These are phyloP conservation scores for Blastobotrys ciferrii DNA, from an alignment of 1,139 yeast species.

Conservation along the genomic window DNA sequence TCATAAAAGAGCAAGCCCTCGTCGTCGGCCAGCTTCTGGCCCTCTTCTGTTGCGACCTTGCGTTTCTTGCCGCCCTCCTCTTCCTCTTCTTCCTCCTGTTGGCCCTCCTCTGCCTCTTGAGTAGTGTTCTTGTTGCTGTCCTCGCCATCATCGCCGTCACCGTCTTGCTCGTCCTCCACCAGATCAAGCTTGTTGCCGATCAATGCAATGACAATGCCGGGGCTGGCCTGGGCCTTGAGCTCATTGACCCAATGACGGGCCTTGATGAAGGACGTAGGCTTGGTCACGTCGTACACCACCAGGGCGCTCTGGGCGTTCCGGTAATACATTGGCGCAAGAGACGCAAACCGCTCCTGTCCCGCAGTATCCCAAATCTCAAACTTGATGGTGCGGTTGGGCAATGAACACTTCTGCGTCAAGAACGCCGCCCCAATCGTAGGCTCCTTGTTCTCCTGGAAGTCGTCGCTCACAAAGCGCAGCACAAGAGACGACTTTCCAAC, in stretches of 20 bases:
- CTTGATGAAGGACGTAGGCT: conserved; percentile 94
- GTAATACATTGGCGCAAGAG: conserved; percentile 96
- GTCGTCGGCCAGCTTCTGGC: conserved; percentile 73
- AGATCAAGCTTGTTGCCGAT: conserved; percentile 92
- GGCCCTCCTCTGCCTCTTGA: conserved; percentile 25
- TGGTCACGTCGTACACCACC: conserved; percentile 93
- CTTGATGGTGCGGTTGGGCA: conserved; percentile 86
- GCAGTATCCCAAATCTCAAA: conserved; percentile 98
- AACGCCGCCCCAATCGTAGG: conserved; percentile 99
- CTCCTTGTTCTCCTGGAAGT: conserved; percentile 93
- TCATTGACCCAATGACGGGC: conserved; percentile 99
- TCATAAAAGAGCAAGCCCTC: conserved; percentile 89
- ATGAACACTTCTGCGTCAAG: conserved; percentile 88
- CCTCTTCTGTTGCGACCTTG: conserved; percentile 87
- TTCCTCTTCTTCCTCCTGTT: conserved; percentile 24
- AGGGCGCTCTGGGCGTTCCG: conserved; percentile 98
- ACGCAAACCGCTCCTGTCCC: conserved; percentile 96
- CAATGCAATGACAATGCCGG: conserved; percentile 85
- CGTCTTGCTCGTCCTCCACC: conserved; percentile 30
- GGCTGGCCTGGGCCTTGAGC: conserved; percentile 89
- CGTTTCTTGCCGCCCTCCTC: conserved; percentile 45
- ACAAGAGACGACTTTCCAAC: conserved; percentile 95
- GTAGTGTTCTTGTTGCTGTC: conserved; percentile 33
- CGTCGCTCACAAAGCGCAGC: conserved; percentile 88
- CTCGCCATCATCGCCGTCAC: conserved; percentile 37